Evolutionary conservation across 495 filamentous ascomycete genomes (phyloP), one percentile per base, ranked within the genome.

Genomic region (Durotheca rogersii): DNA sequence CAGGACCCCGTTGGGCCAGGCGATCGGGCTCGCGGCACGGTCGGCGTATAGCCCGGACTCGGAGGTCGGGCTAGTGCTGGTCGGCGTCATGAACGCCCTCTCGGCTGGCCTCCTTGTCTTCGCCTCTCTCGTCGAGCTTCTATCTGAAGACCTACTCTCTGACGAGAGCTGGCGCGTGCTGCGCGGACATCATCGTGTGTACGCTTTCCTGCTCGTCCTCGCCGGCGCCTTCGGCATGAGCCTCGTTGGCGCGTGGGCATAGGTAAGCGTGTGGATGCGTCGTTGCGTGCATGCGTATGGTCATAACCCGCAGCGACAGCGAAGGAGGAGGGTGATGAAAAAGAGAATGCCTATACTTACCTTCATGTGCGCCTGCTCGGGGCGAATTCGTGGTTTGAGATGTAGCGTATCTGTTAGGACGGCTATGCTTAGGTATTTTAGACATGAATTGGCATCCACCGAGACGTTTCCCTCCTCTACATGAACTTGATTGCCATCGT

Each of bases 91-190:
- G 64, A 88, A 88, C 56, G 84, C 83, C 1, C 80, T 88, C 38
- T 83, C 78, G 43, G 80, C 78, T 32, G 85, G 85, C 0, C 67
- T 88, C 27, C 64, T 88, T 27, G 71, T 88, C 18, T 88, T 87
- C 64, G 85, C 85, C 0, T 84, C 85, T 5, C 66, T 89, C 37
- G 85, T 88, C 7, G 85, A 87, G 58, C 66, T 89, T 42, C 67
- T 89, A 9, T 84, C 85, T 1, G 85, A 89, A 64, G 85, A 89
- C 59, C 88, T 89, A 64, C 57, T 89, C 56, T 84, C 78, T 51
- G 84, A 87, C 48, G 71, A 79, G 49, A 87, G 85, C 53, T 89
- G 86, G 69, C 66, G 62, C 34, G 56, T 62, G 2, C 65, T 89
- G 44, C 76, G 65, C 30, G 85, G 85, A 1, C 69, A 68, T 56